These are phyloP conservation scores for Houttuynia cordata DNA, from an alignment of 164 flowering plant genomes.

Conservation along the genomic window DNA sequence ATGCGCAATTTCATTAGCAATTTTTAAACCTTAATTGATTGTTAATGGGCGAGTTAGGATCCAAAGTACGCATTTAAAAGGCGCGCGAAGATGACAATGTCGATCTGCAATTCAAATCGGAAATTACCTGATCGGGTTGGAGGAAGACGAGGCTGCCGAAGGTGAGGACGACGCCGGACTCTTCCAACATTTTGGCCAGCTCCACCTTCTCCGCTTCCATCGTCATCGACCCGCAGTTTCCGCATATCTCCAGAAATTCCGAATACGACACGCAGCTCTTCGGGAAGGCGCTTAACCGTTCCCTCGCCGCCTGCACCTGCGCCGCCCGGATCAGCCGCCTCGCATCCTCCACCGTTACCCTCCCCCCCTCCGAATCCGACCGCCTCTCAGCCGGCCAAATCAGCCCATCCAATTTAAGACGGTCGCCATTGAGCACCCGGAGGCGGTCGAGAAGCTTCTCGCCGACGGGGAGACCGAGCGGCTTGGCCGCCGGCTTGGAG, in stretches of 20 bases:
- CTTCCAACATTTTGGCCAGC: slow-evolving; percentile 48
- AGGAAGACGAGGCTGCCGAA: slow-evolving; percentile 61
- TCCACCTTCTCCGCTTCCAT: neutral
- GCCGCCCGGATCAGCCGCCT: slow-evolving; percentile 48
- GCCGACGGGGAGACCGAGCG: slow-evolving; percentile 24
- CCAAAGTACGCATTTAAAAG: too few species aligned
- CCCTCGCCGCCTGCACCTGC: slow-evolving; percentile 52
- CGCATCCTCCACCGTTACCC: slow-evolving; percentile 43
- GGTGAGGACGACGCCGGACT: slow-evolving; percentile 71
- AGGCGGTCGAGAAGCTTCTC: slow-evolving; percentile 42
- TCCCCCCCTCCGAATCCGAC: neutral
- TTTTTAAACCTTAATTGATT: too few species aligned
- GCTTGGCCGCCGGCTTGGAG: slow-evolving; percentile 17
- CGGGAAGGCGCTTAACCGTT: slow-evolving; percentile 27
- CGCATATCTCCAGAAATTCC: slow-evolving; percentile 56
- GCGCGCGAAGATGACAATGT: neutral
- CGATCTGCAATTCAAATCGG: too few species aligned
- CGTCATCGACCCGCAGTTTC: neutral
- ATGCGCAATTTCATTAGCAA: neutral
- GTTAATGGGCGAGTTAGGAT: neutral
- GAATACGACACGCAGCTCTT: slow-evolving; percentile 32
- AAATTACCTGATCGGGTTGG: slow-evolving; percentile 69
- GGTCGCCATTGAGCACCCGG: slow-evolving; percentile 31
- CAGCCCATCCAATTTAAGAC: slow-evolving; percentile 51
- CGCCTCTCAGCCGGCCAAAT: slow-evolving; percentile 19